These are phyloP conservation scores for Ganoderma resinaceum DNA, from an alignment of 1,284 basidiomycete species.

Conservation along the genomic window DNA sequence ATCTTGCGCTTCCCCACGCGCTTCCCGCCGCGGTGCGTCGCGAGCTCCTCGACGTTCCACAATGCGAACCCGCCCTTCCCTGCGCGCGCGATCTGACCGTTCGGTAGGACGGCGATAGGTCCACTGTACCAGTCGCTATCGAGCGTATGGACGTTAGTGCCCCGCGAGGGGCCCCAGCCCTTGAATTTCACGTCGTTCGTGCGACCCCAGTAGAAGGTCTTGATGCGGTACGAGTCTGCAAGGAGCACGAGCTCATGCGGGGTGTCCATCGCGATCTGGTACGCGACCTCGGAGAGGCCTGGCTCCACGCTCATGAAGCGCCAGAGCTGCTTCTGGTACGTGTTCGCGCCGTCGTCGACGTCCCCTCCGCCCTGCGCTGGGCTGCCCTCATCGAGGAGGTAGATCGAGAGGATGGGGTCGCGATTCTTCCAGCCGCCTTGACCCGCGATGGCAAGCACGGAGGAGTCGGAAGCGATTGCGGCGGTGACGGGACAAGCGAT, in stretches of 20 bases:
- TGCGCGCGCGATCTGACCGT: conserved; percentile 38
- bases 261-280: conserved; percentile 15
- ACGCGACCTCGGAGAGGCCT: conserved; percentile 11
- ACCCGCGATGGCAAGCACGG: conserved; percentile 34
- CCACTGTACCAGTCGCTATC: conserved; percentile 35
- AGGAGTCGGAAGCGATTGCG: conserved; percentile 33
- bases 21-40: conserved; percentile 36
- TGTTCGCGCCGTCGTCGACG: not conserved
- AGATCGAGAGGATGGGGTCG: conserved; percentile 38
- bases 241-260: conserved; percentile 27
- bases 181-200: conserved; percentile 14
- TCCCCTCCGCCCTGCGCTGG: not conserved
- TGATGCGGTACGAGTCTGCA: conserved; percentile 33
- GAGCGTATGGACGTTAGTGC: conserved; percentile 41
- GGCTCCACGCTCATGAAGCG: conserved; percentile 11
- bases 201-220: conserved; percentile 29
- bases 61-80: conserved; percentile 40
- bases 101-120: conserved; percentile 37
- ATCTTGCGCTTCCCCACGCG: conserved; percentile 21
- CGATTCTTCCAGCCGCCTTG: conserved; percentile 45
- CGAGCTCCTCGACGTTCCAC: conserved; percentile 43
- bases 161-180: conserved; percentile 19
- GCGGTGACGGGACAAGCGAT: conserved; percentile 33
- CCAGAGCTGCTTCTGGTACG: not conserved
- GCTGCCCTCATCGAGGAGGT: conserved; percentile 32